Evolutionary conservation across 2,329 filamentous ascomycete genomes (phyloP), one percentile per base, ranked within the genome.

Genomic region (Scedosporium minutisporum): DNA sequence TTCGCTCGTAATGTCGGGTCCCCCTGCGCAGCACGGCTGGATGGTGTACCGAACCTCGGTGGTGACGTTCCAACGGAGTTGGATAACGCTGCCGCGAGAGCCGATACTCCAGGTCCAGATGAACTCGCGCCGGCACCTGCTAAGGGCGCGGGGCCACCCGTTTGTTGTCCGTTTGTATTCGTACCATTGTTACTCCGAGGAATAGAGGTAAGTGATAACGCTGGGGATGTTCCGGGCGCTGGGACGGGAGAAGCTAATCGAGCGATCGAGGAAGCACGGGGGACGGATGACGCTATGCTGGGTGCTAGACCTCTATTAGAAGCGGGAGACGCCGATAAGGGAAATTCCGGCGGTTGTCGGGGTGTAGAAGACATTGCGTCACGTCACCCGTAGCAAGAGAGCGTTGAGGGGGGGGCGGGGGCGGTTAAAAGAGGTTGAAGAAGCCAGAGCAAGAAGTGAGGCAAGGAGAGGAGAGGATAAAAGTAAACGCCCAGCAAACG

Each of bases 71-170:
- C 88, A 44, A 89, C 77, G 10, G 87, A 89, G 68, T 88, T 87
- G 64, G 89, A 89, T 66, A 97, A 78, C n/a, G 91, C 93, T 27
- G 90, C 90, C 42, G 93, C 92, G 62, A 97, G 83, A 65, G 92
- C 93, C 27, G 93, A 97, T 58, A 92, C 85, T 25, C 91, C 91
- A 6, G 91, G 92, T 0, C 91, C 91, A 6, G 87, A 84, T 6
- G 85, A 76, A 59, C 85, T 88, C 23, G 84, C 82, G 66, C 79
- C 84, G 61, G 82, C 82, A 64, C 84, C 87, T 7, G 87, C 80
- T 44, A 96, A 80, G 44, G 90, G 87, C 46, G 86, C 82, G 63
- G 85, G 74, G 61, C 73, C 76, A 21, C 78, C 79, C 42, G 77
- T 68, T n/a, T 14, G 18, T 10, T 55, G 44, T 16, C 21, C 27